Evolutionary conservation across 345 rosid genomes (phyloP).

Genomic region (Fremontodendron californicum): DNA sequence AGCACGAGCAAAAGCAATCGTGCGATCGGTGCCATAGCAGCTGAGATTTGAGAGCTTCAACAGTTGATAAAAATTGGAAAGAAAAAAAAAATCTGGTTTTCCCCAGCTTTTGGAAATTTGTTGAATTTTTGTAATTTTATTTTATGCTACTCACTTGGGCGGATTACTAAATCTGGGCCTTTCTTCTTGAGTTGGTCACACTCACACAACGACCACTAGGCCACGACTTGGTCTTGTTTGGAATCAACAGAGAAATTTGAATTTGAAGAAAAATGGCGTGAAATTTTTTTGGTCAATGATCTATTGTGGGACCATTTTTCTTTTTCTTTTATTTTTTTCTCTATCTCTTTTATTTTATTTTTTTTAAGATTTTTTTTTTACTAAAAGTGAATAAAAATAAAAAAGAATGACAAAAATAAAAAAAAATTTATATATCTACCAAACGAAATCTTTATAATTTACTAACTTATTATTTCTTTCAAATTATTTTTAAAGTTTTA

Average conservation of each 20-base stretch:
- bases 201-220: background rate
- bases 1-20: conserved; percentile 32
- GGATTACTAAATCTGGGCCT: background rate
- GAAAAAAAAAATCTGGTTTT: background rate
- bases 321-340: too few species aligned
- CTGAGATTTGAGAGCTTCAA: conserved; percentile 3
- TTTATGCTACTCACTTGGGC: background rate
- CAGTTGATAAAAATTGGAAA: conserved; percentile 8
- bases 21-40: conserved; percentile 36
- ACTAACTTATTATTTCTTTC: too few species aligned
- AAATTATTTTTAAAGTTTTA: too few species aligned
- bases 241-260: background rate
- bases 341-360: too few species aligned
- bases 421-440: too few species aligned
- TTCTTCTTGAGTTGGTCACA: background rate
- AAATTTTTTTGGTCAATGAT: too few species aligned
- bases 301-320: too few species aligned
- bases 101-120: background rate
- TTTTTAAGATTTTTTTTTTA: too few species aligned
- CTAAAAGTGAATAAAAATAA: too few species aligned
- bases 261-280: too few species aligned
- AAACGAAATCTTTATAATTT: too few species aligned
- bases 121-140: background rate
- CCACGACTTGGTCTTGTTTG: background rate
- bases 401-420: too few species aligned